Evolutionary conservation across 257 asterid species (phyloP).

Genomic region (Nicotiana benthamiana): DNA sequence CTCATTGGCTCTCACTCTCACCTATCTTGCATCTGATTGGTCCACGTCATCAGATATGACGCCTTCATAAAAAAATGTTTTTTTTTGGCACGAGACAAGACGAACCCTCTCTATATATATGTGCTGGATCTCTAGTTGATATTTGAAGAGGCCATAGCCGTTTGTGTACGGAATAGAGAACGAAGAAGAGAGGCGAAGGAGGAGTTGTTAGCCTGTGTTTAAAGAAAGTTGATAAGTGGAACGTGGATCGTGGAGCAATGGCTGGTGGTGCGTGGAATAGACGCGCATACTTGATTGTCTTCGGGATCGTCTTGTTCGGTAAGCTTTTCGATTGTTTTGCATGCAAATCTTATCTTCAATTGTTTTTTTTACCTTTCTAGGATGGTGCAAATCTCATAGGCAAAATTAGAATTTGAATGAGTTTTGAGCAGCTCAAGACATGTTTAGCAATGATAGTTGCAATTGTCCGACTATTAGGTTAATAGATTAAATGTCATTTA

Average conservation of each 20-base stretch:
- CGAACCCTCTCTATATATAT: not conserved
- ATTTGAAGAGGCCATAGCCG: not conserved
- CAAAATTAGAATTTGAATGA: no score
- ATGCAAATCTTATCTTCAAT: not conserved
- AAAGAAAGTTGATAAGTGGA: not conserved
- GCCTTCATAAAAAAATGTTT: not conserved
- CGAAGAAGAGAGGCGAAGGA: not conserved
- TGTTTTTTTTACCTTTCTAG: no score
- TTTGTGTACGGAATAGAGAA: not conserved
- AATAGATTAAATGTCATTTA: not conserved
- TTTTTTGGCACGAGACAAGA: not conserved
- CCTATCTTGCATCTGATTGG: slow-evolving; percentile 25
- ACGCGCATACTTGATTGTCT: slow-evolving; percentile 36
- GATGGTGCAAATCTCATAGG: no score
- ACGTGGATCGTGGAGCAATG: slow-evolving; percentile 22
- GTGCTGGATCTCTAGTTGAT: not conserved
- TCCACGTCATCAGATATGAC: slow-evolving; percentile 51
- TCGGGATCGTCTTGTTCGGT: slow-evolving; percentile 46
- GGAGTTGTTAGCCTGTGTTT: not conserved
- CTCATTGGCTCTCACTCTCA: not conserved
- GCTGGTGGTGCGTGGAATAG: slow-evolving; percentile 41
- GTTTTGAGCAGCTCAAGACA: no score
- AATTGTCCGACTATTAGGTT: not conserved
- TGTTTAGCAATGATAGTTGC: no score
- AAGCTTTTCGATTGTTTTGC: slow-evolving; percentile 7